These are phyloP conservation scores for Pseudocercospora eumusae DNA, from an alignment of 2,329 filamentous ascomycete species.

Conservation along the genomic window DNA sequence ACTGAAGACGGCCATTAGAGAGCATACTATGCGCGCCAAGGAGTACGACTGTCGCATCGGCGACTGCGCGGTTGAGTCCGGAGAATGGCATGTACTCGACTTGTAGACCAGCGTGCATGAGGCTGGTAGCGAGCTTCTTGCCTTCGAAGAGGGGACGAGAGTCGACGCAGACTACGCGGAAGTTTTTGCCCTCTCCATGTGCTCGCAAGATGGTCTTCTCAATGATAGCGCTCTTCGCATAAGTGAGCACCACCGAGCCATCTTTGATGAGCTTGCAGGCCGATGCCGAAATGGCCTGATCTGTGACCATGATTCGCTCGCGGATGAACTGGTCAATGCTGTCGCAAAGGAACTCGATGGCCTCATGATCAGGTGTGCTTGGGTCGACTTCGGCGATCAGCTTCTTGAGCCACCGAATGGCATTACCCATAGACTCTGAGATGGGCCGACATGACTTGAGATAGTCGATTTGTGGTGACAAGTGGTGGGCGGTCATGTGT, in stretches of 20 bases:
- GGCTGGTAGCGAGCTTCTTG: conserved; percentile 67
- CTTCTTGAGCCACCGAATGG: conserved; percentile 90
- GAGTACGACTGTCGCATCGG: conserved; percentile 71
- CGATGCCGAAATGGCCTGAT: conserved; percentile 78
- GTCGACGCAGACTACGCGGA: conserved; percentile 84
- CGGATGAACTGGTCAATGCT: conserved; percentile 87
- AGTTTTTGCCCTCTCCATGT: conserved; percentile 67
- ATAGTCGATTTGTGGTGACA: conserved; percentile 94
- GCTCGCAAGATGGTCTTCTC: conserved; percentile 78
- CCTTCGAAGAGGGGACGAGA: conserved; percentile 70
- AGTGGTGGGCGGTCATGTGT: conserved; percentile 85
- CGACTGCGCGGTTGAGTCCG: conserved; percentile 72
- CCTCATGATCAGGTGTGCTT: conserved; percentile 75
- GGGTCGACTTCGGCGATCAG: conserved; percentile 89
- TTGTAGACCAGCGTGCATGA: conserved; percentile 69
- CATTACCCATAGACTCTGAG: conserved; percentile 95
- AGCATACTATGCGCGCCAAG: conserved; percentile 93
- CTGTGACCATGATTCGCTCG: conserved; percentile 84
- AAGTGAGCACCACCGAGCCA: conserved; percentile 82
- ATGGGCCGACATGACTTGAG: conserved; percentile 91
- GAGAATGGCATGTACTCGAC: conserved; percentile 82
- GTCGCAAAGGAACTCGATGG: conserved; percentile 75
- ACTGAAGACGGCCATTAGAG: conserved; percentile 89
- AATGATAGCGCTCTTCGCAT: conserved; percentile 81
- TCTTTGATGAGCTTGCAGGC: conserved; percentile 74